Base-by-base conservation (phyloP, 352 stramenopile species). In the Elongisporangium prolatum region DNA sequence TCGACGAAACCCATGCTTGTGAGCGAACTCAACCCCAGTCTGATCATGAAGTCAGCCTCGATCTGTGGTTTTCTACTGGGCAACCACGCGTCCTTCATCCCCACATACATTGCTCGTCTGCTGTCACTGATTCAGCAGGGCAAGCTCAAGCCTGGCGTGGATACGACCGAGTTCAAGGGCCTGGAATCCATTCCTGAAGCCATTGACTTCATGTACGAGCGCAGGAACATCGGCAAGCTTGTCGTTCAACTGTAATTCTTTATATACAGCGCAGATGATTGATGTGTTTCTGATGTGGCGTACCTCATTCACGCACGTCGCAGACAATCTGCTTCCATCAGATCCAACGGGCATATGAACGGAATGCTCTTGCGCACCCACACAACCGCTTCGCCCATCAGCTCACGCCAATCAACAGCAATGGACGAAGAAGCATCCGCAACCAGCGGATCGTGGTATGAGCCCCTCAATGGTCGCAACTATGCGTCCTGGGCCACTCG, bases 211-310 rank as follows among this genome's bases (percentile, higher is more conserved):
- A 69, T 88, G 44, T 86, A 83, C 59, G 65, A 61, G 38, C 72
- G 67, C 51, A 57, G 80, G 47, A 83, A 80, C 20, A 68, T 83
- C 37, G 82, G 80, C 50, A 92, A 89, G 61, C 73, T 90, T 49
- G 70, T 88, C 22, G 70, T 87, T 20, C 69, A 78, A 47, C 72
- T 88, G 21, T 63, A 57, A 34, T 8, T 34, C 24, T 8, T n/a
- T n/a, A n/a, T n/a, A n/a, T n/a, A n/a, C n/a, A n/a, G n/a, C n/a
- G n/a, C n/a, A n/a, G n/a, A n/a, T 34, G 34, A 44, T 44, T 16
- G 34, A 44, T 44, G 34, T 44, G 1, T 44, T 44, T 44, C 10
- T 44, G 34, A 44, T 44, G 34, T 44, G 10, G 11, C 1, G 34
- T 13, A 44, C 34, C 1, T 17, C 34, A 44, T 44, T 44, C 17